Base-by-base conservation (phyloP, 768 basidiomycete species). In the Tulasnella sp. region DNA sequence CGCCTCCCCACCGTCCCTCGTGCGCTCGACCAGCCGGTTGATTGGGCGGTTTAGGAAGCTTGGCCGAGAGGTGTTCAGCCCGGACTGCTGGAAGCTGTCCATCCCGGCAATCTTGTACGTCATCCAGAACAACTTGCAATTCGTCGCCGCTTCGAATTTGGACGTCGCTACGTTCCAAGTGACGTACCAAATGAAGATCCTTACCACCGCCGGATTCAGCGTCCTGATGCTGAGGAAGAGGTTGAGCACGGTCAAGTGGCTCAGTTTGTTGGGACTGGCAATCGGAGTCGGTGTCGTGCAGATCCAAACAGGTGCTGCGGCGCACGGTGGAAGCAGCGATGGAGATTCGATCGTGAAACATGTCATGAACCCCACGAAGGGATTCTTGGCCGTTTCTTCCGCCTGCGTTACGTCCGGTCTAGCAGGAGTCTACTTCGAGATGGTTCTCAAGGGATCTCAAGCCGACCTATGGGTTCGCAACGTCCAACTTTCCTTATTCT, bases 381-480 rank as follows among this genome's bases (percentile, higher is more conserved):
- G 96, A 0, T 96, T 99, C 83, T 81, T 92, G 68, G 97, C 97
- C 1, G 96, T 99, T 71, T 87, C 89, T 7, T 89, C 91, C 15
- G 96, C 97, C 0, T 99, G 97, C 85, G 90, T 97, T 82, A 97
- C 96, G 0, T 97, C 95, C 0, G 96, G 96, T 31, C 89, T 99
- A 64, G 96, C 96, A 0, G 96, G 96, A 7, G 96, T 98, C 36
- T 99, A 99, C 84, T 99, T 99, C 80, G 96, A 99, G 85, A 96
- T 97, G 92, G 95, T 96, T 42, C 85, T 96, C 79, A 99, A 97
- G 85, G 91, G 91, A 79, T 92, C 93, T 2, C 90, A 90, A 79
- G 87, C 91, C 3, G 94, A 97, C 83, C 87, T 99, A 14, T 99
- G 96, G 96, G 90, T 97, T 76, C 92, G 96, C 81, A 99, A 98